A percentile compares a stretch with the other conserved stretches of the same genome.
Evolutionary conservation across 192 early-diverging fungal species (phyloP).

Genomic region (Backusella tarrabulga): DNA sequence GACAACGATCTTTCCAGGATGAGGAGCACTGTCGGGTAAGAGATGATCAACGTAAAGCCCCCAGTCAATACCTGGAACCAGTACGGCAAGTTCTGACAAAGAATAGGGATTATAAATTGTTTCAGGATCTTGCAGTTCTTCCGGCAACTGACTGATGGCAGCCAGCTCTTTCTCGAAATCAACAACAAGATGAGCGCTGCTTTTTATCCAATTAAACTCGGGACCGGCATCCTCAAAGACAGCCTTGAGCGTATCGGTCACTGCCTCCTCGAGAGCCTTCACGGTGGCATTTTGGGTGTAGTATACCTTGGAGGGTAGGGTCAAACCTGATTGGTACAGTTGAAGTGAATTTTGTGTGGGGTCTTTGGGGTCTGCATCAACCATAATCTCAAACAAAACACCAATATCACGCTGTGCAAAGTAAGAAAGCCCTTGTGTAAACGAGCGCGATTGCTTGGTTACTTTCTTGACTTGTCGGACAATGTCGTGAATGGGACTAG

Average conservation of each 20-base stretch:
- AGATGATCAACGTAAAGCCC: constrained; percentile 32
- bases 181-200: constrained; percentile 41
- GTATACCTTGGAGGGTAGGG: constrained; percentile 65
- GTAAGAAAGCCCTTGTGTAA: constrained; percentile 8
- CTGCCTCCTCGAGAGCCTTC: constrained; percentile 33
- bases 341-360: constrained; percentile 54
- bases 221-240: constrained; percentile 16
- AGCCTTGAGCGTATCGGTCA: constrained; percentile 46
- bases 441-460: neutral
- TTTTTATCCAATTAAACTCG: constrained; percentile 18
- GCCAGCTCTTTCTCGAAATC: constrained; percentile 62
- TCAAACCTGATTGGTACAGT: constrained; percentile 56
- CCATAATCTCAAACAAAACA: constrained; percentile 50
- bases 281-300: constrained; percentile 54
- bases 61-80: constrained; percentile 41
- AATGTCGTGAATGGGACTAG: constrained; percentile 43
- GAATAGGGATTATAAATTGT: constrained; percentile 50
- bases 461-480: constrained; percentile 35
- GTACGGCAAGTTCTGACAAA: constrained; percentile 29
- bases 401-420: constrained; percentile 21
- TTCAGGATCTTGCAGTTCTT: constrained; percentile 49
- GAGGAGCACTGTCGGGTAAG: constrained; percentile 21
- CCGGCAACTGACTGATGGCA: constrained; percentile 41
- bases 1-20: constrained; percentile 33
- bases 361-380: constrained; percentile 55